Evolutionary conservation across 139 green algal species (phyloP).

Genomic region (Haematococcus lacustris): DNA sequence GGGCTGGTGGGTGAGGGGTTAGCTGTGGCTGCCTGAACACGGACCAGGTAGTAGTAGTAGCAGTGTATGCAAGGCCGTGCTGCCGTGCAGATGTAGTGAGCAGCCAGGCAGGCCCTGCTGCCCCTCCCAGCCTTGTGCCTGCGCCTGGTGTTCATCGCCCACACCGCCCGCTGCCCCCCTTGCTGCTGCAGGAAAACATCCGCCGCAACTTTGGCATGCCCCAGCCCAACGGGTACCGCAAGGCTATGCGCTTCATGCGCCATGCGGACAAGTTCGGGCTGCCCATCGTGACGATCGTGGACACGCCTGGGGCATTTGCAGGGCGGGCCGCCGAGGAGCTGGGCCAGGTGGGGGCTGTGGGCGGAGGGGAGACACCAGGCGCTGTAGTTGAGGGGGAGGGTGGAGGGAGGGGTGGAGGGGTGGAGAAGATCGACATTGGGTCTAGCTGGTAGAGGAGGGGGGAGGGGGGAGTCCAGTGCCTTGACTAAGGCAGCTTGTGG

Average conservation of each 20-base stretch:
- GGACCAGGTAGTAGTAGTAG: background rate
- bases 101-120: background rate
- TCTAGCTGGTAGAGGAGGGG: background rate
- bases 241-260: conserved; percentile 94
- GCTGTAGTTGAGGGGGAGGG: no score
- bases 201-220: conserved; percentile 94
- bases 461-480: background rate
- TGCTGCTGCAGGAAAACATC: conserved; percentile 80
- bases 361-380: background rate
- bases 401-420: no score
- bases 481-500: background rate
- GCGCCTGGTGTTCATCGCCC: background rate
- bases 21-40: no score
- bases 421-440: no score
- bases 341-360: conserved; percentile 63
- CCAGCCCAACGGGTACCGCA: conserved; percentile 92
- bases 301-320: conserved; percentile 92
- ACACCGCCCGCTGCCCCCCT: background rate
- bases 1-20: no score
- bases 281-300: conserved; percentile 95
- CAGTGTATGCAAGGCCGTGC: background rate
- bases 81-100: background rate
- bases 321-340: conserved; percentile 88
- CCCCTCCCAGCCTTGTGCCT: background rate
- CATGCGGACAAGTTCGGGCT: conserved; percentile 94